A percentile compares a stretch with the other conserved stretches of the same genome.
phyloP scores from a whole-genome alignment of 352 stramenopile species.

The Ochromonadaceae sp. region DNA sequence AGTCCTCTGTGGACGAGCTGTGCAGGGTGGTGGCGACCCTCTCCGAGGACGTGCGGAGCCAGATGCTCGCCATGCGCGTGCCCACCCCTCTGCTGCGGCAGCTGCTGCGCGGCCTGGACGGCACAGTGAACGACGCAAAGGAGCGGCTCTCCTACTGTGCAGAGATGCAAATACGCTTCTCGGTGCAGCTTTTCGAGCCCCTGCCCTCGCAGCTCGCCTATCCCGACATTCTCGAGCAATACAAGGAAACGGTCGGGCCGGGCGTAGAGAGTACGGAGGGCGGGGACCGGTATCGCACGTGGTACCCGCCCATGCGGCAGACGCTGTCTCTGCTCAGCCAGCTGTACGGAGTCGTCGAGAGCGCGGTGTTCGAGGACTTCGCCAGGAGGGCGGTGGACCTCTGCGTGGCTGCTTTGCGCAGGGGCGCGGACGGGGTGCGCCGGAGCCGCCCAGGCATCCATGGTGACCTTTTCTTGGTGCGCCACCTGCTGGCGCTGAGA shows the following conservation, averaged over 20 bases:
- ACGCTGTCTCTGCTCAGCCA: conserved; percentile 7
- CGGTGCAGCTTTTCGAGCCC: conserved; percentile 8
- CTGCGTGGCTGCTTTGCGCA: not conserved
- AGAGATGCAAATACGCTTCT: not conserved
- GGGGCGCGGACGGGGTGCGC: not conserved
- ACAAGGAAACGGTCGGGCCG: not conserved
- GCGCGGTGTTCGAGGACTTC: conserved; percentile 9
- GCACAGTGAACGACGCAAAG: not conserved
- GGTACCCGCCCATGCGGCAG: conserved; percentile 5
- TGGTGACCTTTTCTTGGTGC: conserved; percentile 12
- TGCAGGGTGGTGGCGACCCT: not conserved
- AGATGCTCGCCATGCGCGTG: not conserved
- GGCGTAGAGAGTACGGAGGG: not conserved
- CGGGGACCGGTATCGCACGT: not conserved
- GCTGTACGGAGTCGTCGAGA: not conserved
- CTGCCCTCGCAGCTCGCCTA: not conserved
- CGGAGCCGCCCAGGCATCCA: not conserved
- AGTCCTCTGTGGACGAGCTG: conserved; percentile 4
- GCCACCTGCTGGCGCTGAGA: conserved; percentile 4
- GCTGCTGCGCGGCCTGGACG: not conserved
- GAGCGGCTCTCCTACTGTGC: conserved; percentile 1
- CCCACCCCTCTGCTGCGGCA: not conserved
- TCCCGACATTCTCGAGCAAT: conserved; percentile 9
- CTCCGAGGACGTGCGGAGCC: not conserved
- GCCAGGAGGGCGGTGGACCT: not conserved